phyloP scores from a whole-genome alignment of 371 early-diverging fungal genomes.

The Mucor lusitanicus region DNA sequence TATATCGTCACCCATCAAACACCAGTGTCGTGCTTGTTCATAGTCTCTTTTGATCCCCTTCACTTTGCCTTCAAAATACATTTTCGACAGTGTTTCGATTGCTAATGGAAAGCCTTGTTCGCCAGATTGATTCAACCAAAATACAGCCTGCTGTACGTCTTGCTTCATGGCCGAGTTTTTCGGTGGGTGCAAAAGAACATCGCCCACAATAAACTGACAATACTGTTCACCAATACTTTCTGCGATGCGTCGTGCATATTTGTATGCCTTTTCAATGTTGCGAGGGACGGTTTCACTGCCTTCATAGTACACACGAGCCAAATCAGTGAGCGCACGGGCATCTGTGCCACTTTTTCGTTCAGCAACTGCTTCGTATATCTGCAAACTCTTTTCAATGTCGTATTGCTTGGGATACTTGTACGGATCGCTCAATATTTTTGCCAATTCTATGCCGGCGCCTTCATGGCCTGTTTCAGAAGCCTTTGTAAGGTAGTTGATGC shows the following conservation, averaged over 20 bases:
- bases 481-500: conserved; percentile 27
- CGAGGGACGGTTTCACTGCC: conserved; percentile 35
- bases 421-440: conserved; percentile 40
- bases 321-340: conserved; percentile 39
- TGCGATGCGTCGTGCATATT: conserved; percentile 44
- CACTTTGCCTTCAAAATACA: conserved; percentile 40
- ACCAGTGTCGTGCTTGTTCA: conserved; percentile 46
- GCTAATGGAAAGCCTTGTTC: conserved; percentile 51
- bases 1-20: conserved; percentile 47
- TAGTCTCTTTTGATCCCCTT: conserved; percentile 38
- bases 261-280: conserved; percentile 44
- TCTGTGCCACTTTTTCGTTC: conserved; percentile 24
- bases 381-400: conserved; percentile 36
- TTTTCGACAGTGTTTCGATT: conserved; percentile 38
- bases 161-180: conserved; percentile 6
- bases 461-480: conserved; percentile 37
- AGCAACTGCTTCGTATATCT: conserved; percentile 33
- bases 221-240: conserved; percentile 46
- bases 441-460: conserved; percentile 40
- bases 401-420: conserved; percentile 45
- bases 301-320: conserved; percentile 49
- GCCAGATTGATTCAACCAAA: conserved; percentile 50
- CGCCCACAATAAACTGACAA: conserved; percentile 54
- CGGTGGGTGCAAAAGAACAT: conserved; percentile 22
- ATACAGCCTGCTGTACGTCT: conserved; percentile 43